Evolutionary conservation across 345 rosid species (phyloP).

Genomic region (Hibiscus mutabilis): DNA sequence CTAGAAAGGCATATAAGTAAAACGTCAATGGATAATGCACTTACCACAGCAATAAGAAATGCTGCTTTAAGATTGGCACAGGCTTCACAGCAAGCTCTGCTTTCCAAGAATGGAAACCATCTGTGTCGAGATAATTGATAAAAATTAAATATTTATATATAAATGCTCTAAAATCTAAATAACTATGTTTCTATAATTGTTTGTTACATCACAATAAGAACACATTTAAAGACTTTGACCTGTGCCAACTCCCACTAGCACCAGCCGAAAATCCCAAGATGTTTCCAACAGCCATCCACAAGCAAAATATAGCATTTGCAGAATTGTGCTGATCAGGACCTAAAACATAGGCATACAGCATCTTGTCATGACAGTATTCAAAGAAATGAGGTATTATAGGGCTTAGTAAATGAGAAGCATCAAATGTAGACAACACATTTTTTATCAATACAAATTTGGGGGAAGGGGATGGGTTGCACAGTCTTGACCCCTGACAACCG

Average conservation of each 20-base stretch:
- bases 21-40: conserved; percentile 16
- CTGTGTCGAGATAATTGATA: conserved; percentile 35
- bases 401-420: neutral
- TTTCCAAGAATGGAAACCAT: conserved; percentile 95
- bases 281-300: conserved; percentile 98
- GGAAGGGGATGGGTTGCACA: no score
- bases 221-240: conserved; percentile 40
- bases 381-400: neutral
- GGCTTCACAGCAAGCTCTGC: conserved; percentile 90
- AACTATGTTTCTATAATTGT: neutral
- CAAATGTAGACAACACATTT: neutral
- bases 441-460: no score
- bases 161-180: neutral
- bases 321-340: conserved; percentile 95
- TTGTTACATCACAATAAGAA: conserved; percentile 2
- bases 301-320: conserved; percentile 90
- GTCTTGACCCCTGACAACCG: no score
- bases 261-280: conserved; percentile 97
- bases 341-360: conserved; percentile 20
- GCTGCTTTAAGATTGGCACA: conserved; percentile 98
- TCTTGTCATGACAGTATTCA: conserved; percentile 13
- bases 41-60: conserved; percentile 90
- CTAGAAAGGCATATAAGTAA: neutral
- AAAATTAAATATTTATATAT: conserved; percentile 2
- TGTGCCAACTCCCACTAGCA: conserved; percentile 89